These are phyloP conservation scores for Hypholoma fasciculare DNA, from an alignment of 768 basidiomycete genomes.

Conservation along the genomic window DNA sequence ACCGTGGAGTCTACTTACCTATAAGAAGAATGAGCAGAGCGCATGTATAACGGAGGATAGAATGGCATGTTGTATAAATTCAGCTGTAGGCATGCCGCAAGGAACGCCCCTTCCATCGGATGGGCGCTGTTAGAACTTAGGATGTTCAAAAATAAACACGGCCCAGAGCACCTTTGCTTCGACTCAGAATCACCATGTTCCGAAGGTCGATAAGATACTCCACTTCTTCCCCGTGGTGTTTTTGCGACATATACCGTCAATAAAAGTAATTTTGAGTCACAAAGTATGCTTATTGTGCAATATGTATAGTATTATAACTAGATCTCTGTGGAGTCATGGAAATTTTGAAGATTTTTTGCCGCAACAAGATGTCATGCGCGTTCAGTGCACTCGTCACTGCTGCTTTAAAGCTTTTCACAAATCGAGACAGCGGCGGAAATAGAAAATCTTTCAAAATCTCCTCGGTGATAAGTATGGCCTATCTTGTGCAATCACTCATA, in stretches of 20 bases:
- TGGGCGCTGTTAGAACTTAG: conserved; percentile 15
- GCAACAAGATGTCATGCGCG: not conserved
- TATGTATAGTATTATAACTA: not conserved
- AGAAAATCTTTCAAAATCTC: not conserved
- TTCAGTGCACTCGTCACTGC: not conserved
- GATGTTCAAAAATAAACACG: conserved; percentile 9
- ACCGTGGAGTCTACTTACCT: conserved; percentile 7
- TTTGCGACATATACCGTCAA: not conserved
- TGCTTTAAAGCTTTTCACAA: not conserved
- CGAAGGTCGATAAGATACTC: conserved; percentile 7
- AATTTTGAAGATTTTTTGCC: not conserved
- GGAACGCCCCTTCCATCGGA: not conserved
- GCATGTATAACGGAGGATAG: conserved; percentile 1
- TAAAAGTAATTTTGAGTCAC: not conserved
- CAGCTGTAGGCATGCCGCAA: not conserved
- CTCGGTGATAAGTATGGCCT: not conserved
- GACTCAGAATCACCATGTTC: conserved; percentile 2
- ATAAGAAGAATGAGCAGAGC: conserved; percentile 5
- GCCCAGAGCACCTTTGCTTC: not conserved
- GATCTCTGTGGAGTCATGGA: not conserved
- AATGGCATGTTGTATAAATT: conserved; percentile 3
- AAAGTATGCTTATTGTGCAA: not conserved
- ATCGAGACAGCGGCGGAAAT: not conserved
- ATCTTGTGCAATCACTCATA: not conserved
- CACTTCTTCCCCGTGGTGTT: conserved; percentile 14